A percentile compares a stretch with the other conserved stretches of the same genome.
Evolutionary conservation across 2,329 filamentous ascomycete species (phyloP).

Genomic region (Colletotrichum plurivorum): DNA sequence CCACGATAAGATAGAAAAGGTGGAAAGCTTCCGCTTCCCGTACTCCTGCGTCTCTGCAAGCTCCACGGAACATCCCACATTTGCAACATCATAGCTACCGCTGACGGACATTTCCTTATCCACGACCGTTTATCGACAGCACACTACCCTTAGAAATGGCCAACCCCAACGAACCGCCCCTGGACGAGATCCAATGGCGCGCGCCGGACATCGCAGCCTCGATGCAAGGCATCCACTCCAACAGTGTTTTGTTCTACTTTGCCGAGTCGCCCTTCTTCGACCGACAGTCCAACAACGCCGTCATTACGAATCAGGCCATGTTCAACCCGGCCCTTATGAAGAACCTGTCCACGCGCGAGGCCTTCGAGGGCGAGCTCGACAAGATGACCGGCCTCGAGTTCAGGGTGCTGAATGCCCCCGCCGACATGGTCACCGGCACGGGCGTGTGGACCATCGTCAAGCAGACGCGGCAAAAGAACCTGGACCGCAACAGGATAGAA

Average conservation of each 20-base stretch:
- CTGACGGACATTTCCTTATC: neutral
- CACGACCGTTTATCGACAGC: neutral
- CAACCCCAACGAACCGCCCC: conserved; percentile 63
- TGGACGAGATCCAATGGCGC: conserved; percentile 79
- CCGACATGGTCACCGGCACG: conserved; percentile 74
- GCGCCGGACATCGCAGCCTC: conserved; percentile 63
- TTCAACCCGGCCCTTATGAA: conserved; percentile 72
- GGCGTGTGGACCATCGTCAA: conserved; percentile 80
- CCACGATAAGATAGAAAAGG: conserved; percentile 28
- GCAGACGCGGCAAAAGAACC: conserved; percentile 73
- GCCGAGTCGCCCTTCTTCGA: conserved; percentile 78
- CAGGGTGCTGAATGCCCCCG: conserved; percentile 75
- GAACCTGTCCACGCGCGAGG: conserved; percentile 72
- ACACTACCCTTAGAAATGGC: conserved; percentile 52
- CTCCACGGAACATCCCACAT: conserved; percentile 14
- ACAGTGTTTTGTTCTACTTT: conserved; percentile 78
- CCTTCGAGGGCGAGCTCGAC: conserved; percentile 73
- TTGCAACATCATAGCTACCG: conserved; percentile 2
- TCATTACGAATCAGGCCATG: conserved; percentile 73
- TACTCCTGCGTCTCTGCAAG: conserved; percentile 22
- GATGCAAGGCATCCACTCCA: conserved; percentile 74
- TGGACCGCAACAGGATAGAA: conserved; percentile 67
- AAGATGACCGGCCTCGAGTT: conserved; percentile 78
- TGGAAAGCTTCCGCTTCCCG: conserved; percentile 27
- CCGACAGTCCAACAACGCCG: conserved; percentile 76